Evolutionary conservation across 306 rosid species (phyloP).

Genomic region (Quercus aquifolioides): DNA sequence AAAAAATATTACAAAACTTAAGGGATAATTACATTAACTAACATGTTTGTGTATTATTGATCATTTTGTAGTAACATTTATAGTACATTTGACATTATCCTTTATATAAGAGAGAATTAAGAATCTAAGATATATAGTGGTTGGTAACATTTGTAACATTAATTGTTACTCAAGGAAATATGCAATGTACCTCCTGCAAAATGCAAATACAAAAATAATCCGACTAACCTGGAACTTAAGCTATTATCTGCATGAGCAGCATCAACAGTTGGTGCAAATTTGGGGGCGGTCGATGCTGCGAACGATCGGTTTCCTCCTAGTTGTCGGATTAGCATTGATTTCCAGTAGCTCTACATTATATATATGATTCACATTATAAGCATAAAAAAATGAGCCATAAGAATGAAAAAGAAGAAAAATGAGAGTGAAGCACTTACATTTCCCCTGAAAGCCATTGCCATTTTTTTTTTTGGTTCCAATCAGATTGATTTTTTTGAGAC

Average conservation of each 20-base stretch:
- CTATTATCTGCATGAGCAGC: constrained; percentile 1
- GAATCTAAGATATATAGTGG: too few species aligned
- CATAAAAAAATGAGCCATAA: background rate
- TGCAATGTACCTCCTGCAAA: too few species aligned
- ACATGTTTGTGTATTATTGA: too few species aligned
- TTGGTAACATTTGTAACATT: too few species aligned
- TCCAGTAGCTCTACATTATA: constrained; percentile 19
- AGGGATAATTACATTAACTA: too few species aligned
- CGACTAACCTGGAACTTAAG: background rate
- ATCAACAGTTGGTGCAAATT: background rate
- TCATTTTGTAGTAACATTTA: too few species aligned
- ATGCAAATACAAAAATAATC: too few species aligned
- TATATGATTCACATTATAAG: background rate
- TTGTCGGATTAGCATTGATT: constrained; percentile 15
- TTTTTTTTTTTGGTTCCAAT: too few species aligned
- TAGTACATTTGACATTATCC: too few species aligned
- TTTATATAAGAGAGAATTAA: background rate
- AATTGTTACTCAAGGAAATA: too few species aligned
- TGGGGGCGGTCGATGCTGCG: constrained; percentile 19
- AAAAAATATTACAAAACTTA: too few species aligned
- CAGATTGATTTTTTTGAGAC: background rate
- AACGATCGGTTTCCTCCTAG: constrained; percentile 12
- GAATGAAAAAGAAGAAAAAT: background rate
- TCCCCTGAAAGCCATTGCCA: background rate
- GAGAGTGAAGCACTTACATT: background rate